phyloP scores from a whole-genome alignment of 768 basidiomycete genomes.

The Suillus brevipes region DNA sequence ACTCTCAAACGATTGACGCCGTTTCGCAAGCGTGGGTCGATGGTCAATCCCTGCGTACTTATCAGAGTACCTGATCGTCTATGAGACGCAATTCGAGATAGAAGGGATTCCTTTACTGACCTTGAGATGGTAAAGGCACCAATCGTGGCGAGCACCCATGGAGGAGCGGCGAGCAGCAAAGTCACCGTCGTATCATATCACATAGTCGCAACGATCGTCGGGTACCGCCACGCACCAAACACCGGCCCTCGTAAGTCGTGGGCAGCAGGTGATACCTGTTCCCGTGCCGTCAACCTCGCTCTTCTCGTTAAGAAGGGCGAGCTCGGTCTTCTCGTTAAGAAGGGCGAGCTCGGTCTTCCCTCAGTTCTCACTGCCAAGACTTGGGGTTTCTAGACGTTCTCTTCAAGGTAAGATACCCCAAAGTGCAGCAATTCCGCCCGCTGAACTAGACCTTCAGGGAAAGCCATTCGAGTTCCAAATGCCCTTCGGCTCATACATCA shows the following conservation, averaged over 20 bases:
- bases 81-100: conserved; percentile 2
- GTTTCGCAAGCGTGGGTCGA: conserved; percentile 94
- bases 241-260: conserved; percentile 92
- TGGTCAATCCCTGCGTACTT: conserved; percentile 89
- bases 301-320: too few species aligned
- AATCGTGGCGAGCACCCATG: conserved; percentile 34
- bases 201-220: conserved; percentile 21
- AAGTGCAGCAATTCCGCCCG: background rate
- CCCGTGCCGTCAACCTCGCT: conserved; percentile 89
- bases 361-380: conserved; percentile 90
- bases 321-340: conserved; percentile 92
- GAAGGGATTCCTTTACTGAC: background rate
- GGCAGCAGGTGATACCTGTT: conserved; percentile 94
- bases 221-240: conserved; percentile 89
- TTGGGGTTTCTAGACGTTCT: conserved; percentile 98
- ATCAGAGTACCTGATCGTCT: conserved; percentile 61
- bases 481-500: conserved; percentile 84
- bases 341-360: conserved; percentile 89
- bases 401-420: conserved; percentile 62
- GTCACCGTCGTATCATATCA: conserved; percentile 38
- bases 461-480: conserved; percentile 91
- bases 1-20: conserved; percentile 86
- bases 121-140: conserved; percentile 28
- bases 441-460: conserved; percentile 47
- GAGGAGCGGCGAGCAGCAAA: conserved; percentile 42